These are phyloP conservation scores for Aspergillus carbonarius DNA, from an alignment of 2,329 filamentous ascomycete genomes.

Conservation along the genomic window DNA sequence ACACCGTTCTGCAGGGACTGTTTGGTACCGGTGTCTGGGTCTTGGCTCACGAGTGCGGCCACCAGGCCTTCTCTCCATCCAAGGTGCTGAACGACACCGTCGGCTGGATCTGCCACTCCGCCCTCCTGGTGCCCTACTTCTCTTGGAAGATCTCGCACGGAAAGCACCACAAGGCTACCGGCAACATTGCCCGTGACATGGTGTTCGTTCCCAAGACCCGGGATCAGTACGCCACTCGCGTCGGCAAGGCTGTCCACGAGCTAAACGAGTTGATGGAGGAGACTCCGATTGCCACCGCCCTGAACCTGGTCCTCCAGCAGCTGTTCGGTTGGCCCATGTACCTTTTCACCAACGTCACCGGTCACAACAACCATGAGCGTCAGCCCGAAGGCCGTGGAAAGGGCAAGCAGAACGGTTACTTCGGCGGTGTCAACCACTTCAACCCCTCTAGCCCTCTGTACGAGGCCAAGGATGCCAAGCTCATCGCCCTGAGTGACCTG, in stretches of 20 bases:
- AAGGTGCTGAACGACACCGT: conserved; percentile 87
- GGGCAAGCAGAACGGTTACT: conserved; percentile 83
- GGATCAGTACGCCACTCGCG: conserved; percentile 71
- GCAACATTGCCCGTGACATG: conserved; percentile 97
- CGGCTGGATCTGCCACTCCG: conserved; percentile 87
- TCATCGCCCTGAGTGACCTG: conserved; percentile 83
- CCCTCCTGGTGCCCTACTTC: conserved; percentile 92
- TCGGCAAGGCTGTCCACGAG: conserved; percentile 76
- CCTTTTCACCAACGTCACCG: conserved; percentile 86
- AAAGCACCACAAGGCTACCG: conserved; percentile 99
- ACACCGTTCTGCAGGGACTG: conserved; percentile 83
- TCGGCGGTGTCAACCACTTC: conserved; percentile 91
- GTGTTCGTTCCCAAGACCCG: conserved; percentile 95
- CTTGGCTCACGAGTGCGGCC: conserved; percentile 94
- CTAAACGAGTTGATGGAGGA: conserved; percentile 89
- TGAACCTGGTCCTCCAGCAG: conserved; percentile 78
- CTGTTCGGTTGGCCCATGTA: conserved; percentile 92
- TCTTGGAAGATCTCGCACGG: conserved; percentile 99
- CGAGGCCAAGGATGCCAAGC: conserved; percentile 83
- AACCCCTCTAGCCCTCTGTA: conserved; percentile 83
- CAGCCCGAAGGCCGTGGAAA: conserved; percentile 91
- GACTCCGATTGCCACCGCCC: conserved; percentile 78
- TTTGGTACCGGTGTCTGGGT: conserved; percentile 96
- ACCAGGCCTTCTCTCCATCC: conserved; percentile 94
- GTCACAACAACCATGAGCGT: conserved; percentile 89